These are phyloP conservation scores for Petasospora rhodanensis DNA, from an alignment of 1,139 yeast genomes.

Conservation along the genomic window DNA sequence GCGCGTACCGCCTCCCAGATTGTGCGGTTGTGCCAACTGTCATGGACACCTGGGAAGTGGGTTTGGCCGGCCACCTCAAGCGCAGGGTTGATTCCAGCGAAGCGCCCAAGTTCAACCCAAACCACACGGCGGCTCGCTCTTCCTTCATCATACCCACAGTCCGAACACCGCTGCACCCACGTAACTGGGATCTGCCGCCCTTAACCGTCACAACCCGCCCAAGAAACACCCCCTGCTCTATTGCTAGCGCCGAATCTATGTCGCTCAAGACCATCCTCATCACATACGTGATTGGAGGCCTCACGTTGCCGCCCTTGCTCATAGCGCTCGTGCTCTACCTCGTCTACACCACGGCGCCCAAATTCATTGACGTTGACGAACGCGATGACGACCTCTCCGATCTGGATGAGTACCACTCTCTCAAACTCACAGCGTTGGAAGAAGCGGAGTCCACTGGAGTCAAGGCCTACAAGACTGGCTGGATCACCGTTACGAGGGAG, in stretches of 20 bases:
- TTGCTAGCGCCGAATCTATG: conserved; percentile 6
- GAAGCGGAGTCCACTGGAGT: conserved; percentile 58
- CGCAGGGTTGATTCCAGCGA: too few relatives aligned
- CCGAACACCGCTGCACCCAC: too few relatives aligned
- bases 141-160: too few relatives aligned
- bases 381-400: conserved; percentile 24
- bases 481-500: conserved; percentile 81
- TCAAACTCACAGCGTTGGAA: conserved; percentile 60
- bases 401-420: conserved; percentile 31
- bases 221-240: neutral
- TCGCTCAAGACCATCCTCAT: conserved; percentile 15
- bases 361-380: conserved; percentile 23
- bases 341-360: conserved; percentile 18
- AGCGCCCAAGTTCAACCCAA: too few relatives aligned
- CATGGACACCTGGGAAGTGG: too few relatives aligned
- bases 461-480: conserved; percentile 64
- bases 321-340: conserved; percentile 28
- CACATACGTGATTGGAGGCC: conserved; percentile 65
- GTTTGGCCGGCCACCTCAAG: too few relatives aligned
- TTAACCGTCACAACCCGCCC: neutral
- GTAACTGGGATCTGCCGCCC: neutral
- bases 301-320: conserved; percentile 67
- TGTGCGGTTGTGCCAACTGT: too few relatives aligned
- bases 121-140: too few relatives aligned
- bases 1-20: too few relatives aligned